phyloP scores from a whole-genome alignment of 1,139 yeast genomes.

The Zygosaccharomyces pseudobailii region DNA sequence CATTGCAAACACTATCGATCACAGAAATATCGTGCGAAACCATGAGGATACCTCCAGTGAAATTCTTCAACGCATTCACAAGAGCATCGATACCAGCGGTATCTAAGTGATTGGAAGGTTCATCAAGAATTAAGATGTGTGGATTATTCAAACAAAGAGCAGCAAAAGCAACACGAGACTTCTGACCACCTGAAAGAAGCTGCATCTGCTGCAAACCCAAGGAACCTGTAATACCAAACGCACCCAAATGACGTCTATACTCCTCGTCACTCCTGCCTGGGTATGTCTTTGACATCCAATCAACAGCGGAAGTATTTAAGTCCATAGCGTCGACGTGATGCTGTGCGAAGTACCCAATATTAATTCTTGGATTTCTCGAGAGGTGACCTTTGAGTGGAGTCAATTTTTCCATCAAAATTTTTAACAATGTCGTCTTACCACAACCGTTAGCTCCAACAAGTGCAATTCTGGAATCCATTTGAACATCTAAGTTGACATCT shows the following conservation, averaged over 20 bases:
- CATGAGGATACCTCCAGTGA: constrained; percentile 95
- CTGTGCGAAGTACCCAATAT: constrained; percentile 98
- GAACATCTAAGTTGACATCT: constrained; percentile 84
- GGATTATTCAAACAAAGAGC: constrained; percentile 87
- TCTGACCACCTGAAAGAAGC: constrained; percentile 93
- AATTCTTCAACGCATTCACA: constrained; percentile 78
- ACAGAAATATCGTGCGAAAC: constrained; percentile 95
- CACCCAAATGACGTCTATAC: constrained; percentile 92
- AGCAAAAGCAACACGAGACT: constrained; percentile 97
- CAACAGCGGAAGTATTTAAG: constrained; percentile 76
- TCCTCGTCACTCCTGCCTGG: constrained; percentile 97
- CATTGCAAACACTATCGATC: constrained; percentile 81
- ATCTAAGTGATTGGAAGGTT: constrained; percentile 98
- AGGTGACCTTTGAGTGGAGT: constrained; percentile 72
- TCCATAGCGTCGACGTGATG: constrained; percentile 99
- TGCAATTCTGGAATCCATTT: constrained; percentile 91
- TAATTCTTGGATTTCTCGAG: constrained; percentile 73
- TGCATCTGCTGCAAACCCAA: constrained; percentile 89
- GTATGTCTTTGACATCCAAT: constrained; percentile 85
- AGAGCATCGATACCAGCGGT: constrained; percentile 96
- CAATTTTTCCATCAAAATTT: constrained; percentile 73
- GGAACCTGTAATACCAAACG: constrained; percentile 95
- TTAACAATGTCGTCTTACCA: constrained; percentile 93
- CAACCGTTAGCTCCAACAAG: constrained; percentile 99
- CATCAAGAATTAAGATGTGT: constrained; percentile 90